Evolutionary conservation across 1,139 yeast genomes (phyloP).

Genomic region (Debaryomyces psychrophilus): DNA sequence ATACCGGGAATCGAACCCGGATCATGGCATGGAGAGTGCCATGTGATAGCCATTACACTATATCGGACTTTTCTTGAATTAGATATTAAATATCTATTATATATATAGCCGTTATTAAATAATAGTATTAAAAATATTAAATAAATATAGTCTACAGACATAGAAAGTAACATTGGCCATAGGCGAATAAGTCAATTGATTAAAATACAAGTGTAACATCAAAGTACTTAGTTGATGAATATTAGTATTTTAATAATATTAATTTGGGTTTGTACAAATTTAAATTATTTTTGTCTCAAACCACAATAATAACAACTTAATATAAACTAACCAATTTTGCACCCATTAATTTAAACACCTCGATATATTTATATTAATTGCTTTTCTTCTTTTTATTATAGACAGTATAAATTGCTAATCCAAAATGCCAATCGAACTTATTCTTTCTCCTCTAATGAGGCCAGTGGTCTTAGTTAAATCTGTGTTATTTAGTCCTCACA

Average conservation of each 20-base stretch:
- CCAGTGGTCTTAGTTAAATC: slow-evolving; percentile 61
- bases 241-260: not conserved
- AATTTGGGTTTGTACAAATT: slow-evolving; percentile 1
- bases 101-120: not conserved
- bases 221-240: too few relatives aligned
- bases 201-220: too few relatives aligned
- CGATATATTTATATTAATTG: not conserved
- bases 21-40: slow-evolving; percentile 37
- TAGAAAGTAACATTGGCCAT: not conserved
- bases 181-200: too few relatives aligned
- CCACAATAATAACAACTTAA: slow-evolving; percentile 2
- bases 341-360: not conserved
- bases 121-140: not conserved
- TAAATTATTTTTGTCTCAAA: not conserved
- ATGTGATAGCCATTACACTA: slow-evolving; percentile 35
- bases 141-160: not conserved
- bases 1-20: slow-evolving; percentile 57
- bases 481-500: slow-evolving; percentile 57
- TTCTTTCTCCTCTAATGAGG: slow-evolving; percentile 60
- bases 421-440: slow-evolving; percentile 59
- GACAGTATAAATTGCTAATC: slow-evolving; percentile 3
- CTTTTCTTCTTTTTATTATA: not conserved
- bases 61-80: slow-evolving; percentile 38
- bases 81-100: slow-evolving; percentile 7
- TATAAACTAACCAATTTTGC: slow-evolving; percentile 7